These are phyloP conservation scores for Climacium dendroides DNA, from an alignment of 225 moss, liverwort and hornwort species.

Conservation along the genomic window DNA sequence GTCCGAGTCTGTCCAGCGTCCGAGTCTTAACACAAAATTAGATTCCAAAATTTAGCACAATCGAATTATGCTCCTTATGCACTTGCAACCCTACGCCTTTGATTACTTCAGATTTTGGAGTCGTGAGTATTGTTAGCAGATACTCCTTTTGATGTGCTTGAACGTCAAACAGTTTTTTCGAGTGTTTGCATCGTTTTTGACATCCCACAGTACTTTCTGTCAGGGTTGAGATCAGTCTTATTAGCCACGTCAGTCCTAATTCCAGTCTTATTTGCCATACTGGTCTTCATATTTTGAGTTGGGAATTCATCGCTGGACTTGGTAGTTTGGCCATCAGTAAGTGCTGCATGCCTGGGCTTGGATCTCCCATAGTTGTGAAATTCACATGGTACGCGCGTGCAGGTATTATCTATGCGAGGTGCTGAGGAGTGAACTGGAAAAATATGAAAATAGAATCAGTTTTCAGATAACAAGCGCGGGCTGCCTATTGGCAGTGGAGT, in stretches of 20 bases:
- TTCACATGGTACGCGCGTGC: neutral
- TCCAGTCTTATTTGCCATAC: neutral
- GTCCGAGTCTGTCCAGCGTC: neutral
- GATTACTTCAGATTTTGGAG: neutral
- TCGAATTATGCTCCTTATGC: neutral
- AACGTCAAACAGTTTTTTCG: neutral
- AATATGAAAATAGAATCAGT: neutral
- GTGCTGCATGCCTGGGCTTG: neutral
- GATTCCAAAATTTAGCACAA: neutral
- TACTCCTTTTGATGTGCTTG: neutral
- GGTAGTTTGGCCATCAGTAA: neutral
- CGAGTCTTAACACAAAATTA: neutral
- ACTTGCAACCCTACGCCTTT: neutral
- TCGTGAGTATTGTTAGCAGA: neutral
- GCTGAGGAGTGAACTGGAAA: neutral
- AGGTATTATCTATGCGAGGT: neutral
- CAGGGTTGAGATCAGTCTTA: neutral
- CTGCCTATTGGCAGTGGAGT: neutral
- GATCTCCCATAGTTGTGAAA: neutral
- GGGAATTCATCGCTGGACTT: neutral
- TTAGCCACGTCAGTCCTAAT: neutral
- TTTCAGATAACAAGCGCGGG: neutral
- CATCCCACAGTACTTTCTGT: neutral
- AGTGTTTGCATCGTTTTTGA: neutral
- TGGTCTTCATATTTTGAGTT: neutral